Conservation (phyloP, 148 eudicot genomes). For the Cornus florida region DNA sequence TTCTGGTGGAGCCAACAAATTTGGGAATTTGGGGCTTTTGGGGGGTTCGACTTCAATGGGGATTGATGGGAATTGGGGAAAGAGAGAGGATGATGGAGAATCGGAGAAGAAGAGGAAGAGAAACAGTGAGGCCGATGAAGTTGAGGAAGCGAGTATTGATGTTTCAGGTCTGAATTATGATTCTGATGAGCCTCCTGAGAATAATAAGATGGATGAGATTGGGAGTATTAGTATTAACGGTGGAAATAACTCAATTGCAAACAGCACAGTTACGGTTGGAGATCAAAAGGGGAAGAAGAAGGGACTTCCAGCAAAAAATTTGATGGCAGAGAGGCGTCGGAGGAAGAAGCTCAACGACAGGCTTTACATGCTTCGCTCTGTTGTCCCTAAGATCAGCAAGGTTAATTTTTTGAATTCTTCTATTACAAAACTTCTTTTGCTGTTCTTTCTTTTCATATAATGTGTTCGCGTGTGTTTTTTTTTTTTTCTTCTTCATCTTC, state of each 20-base stretch:
- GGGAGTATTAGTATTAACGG: conserved; percentile 14
- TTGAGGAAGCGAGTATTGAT: conserved; percentile 35
- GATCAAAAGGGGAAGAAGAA: conserved; percentile 55
- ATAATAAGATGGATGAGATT: conserved; percentile 7
- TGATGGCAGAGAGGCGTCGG: conserved; percentile 74
- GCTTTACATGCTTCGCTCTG: conserved; percentile 73
- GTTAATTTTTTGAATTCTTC: conserved; percentile 14
- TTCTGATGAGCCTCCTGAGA: conserved; percentile 44
- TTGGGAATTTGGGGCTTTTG: neutral
- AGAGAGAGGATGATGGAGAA: conserved; percentile 19
- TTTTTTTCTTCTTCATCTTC: no score
- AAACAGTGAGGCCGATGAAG: conserved; percentile 23
- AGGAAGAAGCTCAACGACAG: conserved; percentile 84
- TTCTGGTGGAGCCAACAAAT: neutral
- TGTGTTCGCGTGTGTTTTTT: no score
- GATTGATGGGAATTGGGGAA: conserved; percentile 13
- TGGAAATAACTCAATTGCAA: conserved; percentile 10
- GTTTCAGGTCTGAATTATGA: conserved; percentile 39
- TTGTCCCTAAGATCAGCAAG: conserved; percentile 80
- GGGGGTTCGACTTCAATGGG: neutral
- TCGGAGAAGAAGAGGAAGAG: conserved; percentile 22
- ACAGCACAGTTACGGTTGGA: conserved; percentile 33
- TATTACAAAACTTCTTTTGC: neutral
- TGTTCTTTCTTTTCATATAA: neutral
- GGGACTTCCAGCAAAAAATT: conserved; percentile 71